These are phyloP conservation scores for Candida dubliniensis DNA, from an alignment of 1,139 yeast genomes.

Conservation along the genomic window DNA sequence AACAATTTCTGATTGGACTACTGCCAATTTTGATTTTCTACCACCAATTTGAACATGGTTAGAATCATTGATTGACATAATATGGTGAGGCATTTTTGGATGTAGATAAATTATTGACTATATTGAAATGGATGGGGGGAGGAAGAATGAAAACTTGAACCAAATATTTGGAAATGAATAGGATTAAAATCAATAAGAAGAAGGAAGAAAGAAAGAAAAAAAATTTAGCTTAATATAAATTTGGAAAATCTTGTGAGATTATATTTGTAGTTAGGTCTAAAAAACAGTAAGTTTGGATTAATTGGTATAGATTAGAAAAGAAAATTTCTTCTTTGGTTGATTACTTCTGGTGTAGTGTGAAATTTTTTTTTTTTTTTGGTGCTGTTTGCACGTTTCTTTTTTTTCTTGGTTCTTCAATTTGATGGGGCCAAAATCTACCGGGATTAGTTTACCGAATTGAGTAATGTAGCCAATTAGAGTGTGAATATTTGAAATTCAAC, in stretches of 20 bases:
- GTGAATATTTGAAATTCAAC: neutral
- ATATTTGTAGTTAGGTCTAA: neutral
- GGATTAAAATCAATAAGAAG: neutral
- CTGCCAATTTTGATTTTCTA: constrained; percentile 83
- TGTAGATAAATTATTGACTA: neutral
- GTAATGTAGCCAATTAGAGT: neutral
- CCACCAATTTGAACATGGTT: constrained; percentile 70
- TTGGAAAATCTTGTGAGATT: neutral
- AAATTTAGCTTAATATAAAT: neutral
- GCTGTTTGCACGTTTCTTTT: too few species aligned
- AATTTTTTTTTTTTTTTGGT: neutral
- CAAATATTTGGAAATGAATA: neutral
- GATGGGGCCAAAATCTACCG: too few species aligned
- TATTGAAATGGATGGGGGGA: neutral
- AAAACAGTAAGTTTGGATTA: too few species aligned
- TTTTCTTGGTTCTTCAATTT: too few species aligned
- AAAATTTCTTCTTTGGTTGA: neutral
- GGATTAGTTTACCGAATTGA: neutral
- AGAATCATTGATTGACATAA: constrained; percentile 12
- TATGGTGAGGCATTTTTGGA: constrained; percentile 16
- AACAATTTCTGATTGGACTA: constrained; percentile 78
- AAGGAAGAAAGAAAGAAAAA: neutral
- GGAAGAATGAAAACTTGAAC: neutral
- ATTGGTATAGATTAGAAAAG: neutral
- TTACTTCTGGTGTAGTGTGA: neutral